Evolutionary conservation across 108 stramenopile genomes (phyloP), one percentile per base, ranked within the genome.

Genomic region (Stephanodiscus minutulus): DNA sequence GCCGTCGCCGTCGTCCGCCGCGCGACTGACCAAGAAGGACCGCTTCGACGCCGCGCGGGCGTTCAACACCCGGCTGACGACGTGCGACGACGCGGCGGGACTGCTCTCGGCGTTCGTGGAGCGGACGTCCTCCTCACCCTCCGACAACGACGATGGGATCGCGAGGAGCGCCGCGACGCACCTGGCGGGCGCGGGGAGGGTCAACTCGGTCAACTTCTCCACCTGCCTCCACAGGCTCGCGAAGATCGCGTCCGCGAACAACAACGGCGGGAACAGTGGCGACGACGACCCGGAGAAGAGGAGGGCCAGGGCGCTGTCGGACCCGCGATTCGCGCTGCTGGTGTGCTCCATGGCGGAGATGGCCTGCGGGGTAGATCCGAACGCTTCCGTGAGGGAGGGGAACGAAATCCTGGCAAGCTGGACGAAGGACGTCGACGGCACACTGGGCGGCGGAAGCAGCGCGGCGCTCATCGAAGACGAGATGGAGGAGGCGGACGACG

Each of bases 161-260:
- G 39, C 0, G 41, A 62, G 37, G 61, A 48, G 61, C 15, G 59
- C 75, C 12, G 70, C 70, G 20, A 79, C 77, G 27, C 77, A 79
- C 39, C 8, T 77, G 2, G 87, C 84, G 29, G 86, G 87, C 3
- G 88, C 86, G 8, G 72, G 74, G 5, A 72, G 55, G 21, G 12
- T 88, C 31, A 94, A 88, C 63, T 87, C 87, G 1, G 86, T 94
- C 50, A 94, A 94, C 59, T 90, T 88, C 73, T 86, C 88, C 15
- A 93, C 92, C 3, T 74, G 81, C 58, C 62, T 91, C 21, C 92
- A 93, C 77, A 86, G 93, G 0, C 52, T 94, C 7, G 90, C 86
- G 22, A 67, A 83, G 10, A 76, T 88, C 53, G 80, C 82, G 20
- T 17, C 8, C 36, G 48, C 8, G 44, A 50, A n/a, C n/a, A n/a